Evolutionary conservation across 495 filamentous ascomycete species (phyloP), one percentile per base, ranked within the genome.

Genomic region (Echria macrotheca): DNA sequence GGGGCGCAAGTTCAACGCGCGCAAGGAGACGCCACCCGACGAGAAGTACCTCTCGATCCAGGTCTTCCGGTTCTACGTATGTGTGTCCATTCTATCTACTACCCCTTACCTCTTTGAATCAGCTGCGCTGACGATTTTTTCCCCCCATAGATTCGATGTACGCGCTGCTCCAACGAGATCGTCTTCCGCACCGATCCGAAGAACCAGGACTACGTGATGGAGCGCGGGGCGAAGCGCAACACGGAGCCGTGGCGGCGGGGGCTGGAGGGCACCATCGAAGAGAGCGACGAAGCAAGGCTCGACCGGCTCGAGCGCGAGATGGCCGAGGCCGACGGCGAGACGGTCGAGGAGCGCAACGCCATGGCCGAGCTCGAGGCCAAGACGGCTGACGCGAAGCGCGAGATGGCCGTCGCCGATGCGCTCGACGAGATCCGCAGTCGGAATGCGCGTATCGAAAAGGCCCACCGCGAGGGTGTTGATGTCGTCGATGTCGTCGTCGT

Each of bases 101-200:
- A n/a, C n/a, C n/a, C n/a, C n/a, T n/a, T n/a, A n/a, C n/a, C n/a
- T n/a, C n/a, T n/a, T n/a, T n/a, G n/a, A n/a, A n/a, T n/a, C n/a
- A n/a, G n/a, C n/a, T n/a, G n/a, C n/a, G n/a, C n/a, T n/a, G n/a
- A n/a, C n/a, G n/a, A n/a, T n/a, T n/a, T n/a, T n/a, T n/a, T n/a
- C n/a, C n/a, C n/a, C n/a, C n/a, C n/a, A n/a, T n/a, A n/a, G n/a
- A 98, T 98, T 59, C 77, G 87, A 2, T 99, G 94, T 69, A 96
- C 93, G 51, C 71, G 90, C 37, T 99, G 94, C 67, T 79, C 72
- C 31, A 85, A 77, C 14, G 90, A 97, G 65, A 95, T 99, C 58
- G 90, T 88, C 0, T 97, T 96, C 73, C 84, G 86, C 51, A 97
- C 94, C 0, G 93, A 97, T 51, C 94, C 94, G 0, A 91, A 91